These are phyloP conservation scores for Trichoderma reesei DNA, from an alignment of 495 filamentous ascomycete genomes.

Conservation along the genomic window DNA sequence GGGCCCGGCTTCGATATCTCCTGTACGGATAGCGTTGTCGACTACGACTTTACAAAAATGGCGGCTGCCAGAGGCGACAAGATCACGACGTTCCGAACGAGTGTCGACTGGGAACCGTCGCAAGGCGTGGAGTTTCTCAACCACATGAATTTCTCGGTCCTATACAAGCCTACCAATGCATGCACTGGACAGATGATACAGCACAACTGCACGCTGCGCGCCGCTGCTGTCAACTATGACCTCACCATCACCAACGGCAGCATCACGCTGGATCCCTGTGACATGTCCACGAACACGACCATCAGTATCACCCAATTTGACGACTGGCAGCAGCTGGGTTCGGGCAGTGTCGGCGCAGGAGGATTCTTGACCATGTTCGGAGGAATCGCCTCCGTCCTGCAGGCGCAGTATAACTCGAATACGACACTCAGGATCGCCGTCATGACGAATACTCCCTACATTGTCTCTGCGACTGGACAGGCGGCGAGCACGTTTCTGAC, in stretches of 20 bases:
- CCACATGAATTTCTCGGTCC: neutral
- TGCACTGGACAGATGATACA: neutral
- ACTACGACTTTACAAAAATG: neutral
- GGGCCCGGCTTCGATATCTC: neutral
- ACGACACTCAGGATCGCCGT: neutral
- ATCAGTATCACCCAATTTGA: neutral
- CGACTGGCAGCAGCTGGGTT: neutral
- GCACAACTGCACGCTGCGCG: neutral
- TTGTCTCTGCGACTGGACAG: neutral
- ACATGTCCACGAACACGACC: neutral
- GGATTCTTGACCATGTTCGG: neutral
- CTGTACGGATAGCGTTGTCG: neutral
- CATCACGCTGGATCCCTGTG: neutral
- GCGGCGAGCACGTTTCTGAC: neutral
- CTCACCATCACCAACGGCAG: neutral
- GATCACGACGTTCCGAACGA: neutral
- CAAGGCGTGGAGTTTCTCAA: neutral
- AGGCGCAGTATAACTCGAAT: neutral
- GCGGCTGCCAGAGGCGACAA: neutral
- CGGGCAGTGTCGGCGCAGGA: neutral
- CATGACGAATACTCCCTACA: neutral
- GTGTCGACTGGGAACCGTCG: neutral
- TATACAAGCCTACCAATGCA: neutral
- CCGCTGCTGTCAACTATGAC: neutral
- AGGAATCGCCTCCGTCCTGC: neutral